These are phyloP conservation scores for Teunomyces barrocoloradensis DNA, from an alignment of 805 yeast genomes.

Conservation along the genomic window DNA sequence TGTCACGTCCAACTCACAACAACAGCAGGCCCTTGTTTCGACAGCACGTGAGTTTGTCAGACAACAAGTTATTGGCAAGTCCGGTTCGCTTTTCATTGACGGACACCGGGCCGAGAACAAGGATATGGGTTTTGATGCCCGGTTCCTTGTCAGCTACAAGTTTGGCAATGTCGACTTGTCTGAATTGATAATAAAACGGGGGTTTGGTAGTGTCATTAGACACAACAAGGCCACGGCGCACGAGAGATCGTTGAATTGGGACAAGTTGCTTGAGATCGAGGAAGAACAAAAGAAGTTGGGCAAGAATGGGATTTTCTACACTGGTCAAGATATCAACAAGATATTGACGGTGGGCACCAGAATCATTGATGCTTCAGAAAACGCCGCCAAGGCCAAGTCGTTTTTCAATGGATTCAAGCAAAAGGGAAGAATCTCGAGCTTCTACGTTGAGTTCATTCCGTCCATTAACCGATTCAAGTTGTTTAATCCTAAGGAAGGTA, in stretches of 20 bases:
- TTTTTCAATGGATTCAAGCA: constrained; percentile 68
- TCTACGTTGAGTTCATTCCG: constrained; percentile 66
- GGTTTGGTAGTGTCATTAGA: constrained; percentile 74
- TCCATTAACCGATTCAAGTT: constrained; percentile 68
- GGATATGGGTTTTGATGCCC: constrained; percentile 58
- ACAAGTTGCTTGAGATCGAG: constrained; percentile 68
- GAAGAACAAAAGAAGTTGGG: constrained; percentile 49
- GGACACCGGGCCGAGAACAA: constrained; percentile 58
- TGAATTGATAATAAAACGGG: constrained; percentile 56
- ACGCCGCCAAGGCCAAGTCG: constrained; percentile 66
- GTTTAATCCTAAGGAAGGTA: constrained; percentile 67
- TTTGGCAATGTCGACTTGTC: constrained; percentile 59
- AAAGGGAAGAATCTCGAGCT: constrained; percentile 60
- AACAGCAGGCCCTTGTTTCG: constrained; percentile 53
- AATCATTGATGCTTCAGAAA: constrained; percentile 78
- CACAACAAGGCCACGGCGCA: constrained; percentile 69
- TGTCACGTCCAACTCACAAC: constrained; percentile 30
- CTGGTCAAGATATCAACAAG: constrained; percentile 40
- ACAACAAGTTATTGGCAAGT: constrained; percentile 64
- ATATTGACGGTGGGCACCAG: constrained; percentile 55
- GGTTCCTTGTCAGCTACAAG: constrained; percentile 61
- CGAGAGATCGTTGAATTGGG: constrained; percentile 76
- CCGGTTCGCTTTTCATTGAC: constrained; percentile 57
- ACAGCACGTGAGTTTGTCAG: constrained; percentile 76
- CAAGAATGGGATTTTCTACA: constrained; percentile 61